Base-by-base conservation (phyloP, 139 green algal species). In the Chlamydomonas sp. region DNA sequence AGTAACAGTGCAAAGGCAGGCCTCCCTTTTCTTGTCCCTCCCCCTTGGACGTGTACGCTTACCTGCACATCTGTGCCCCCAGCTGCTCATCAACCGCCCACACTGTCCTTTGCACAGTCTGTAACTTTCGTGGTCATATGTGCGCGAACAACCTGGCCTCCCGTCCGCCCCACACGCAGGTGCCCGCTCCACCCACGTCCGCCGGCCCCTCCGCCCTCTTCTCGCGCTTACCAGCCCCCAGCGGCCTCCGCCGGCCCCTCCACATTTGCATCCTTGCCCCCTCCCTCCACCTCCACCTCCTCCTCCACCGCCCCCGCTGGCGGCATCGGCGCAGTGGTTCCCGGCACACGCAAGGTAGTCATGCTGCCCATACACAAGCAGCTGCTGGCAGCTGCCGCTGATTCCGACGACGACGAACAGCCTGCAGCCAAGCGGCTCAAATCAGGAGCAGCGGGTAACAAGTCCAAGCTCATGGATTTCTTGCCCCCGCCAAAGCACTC, bases 401-500 rank as follows among this genome's bases (percentile, higher is more conserved):
- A 84, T 62, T 89, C 85, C 31, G 90, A 93, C 72, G 92, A 94
- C 0, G 89, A 93, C 6, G 90, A 93, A 15, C 81, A 90, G 49
- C 69, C 81, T 20, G 88, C 78, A 15, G 82, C 82, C 2, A 93
- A 92, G 72, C 77, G 74, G 2, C 15, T 83, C 14, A 78, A 80
- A 68, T 59, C 60, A 3, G 49, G 64, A 9, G 31, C 31, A 49
- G 60, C 60, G n/a, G 63, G 76, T 71, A 80, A 57, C 4, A 90
- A 92, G 75, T 88, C 79, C 59, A 88, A 83, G 62, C 88, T 95
- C 10, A 84, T 93, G 18, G 91, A 94, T 79, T 92, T 94, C 59
- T 90, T 97, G 76, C 95, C 95, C 1, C 69, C 92, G 6, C 95
- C 95, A 49, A 96, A 95, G 75, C 63, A 71, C 16, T 80, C 77